These are phyloP conservation scores for Apiotrichum mycotoxinovorans DNA, from an alignment of 1,284 basidiomycete genomes.

Conservation along the genomic window DNA sequence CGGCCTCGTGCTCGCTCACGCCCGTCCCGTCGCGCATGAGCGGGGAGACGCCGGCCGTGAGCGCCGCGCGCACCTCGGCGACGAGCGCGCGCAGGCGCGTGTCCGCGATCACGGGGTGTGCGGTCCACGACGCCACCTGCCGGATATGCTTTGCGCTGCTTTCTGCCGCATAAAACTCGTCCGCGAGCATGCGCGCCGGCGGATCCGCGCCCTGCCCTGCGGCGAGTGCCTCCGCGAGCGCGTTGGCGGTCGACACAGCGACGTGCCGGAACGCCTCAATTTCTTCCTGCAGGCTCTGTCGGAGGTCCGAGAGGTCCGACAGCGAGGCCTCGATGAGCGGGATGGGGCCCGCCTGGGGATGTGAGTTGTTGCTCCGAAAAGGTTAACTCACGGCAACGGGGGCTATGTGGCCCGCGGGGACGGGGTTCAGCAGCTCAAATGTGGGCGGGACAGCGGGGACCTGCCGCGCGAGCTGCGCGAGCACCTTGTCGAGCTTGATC, in stretches of 20 bases:
- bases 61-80: conserved; percentile 26
- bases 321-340: conserved; percentile 67
- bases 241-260: conserved; percentile 66
- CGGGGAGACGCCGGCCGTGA: conserved; percentile 15
- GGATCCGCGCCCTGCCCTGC: conserved; percentile 7
- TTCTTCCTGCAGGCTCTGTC: conserved; percentile 65
- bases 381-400: conserved; percentile 29
- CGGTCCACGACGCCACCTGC: conserved; percentile 39
- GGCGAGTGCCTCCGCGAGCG: conserved; percentile 57
- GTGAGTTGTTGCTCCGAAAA: not conserved
- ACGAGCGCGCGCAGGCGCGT: conserved; percentile 34
- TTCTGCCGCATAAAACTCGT: conserved; percentile 10
- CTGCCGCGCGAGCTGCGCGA: conserved; percentile 67
- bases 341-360: conserved; percentile 35
- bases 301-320: conserved; percentile 67
- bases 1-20: conserved; percentile 12
- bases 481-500: conserved; percentile 70
- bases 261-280: conserved; percentile 65
- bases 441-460: conserved; percentile 26
- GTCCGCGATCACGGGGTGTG: conserved; percentile 46
- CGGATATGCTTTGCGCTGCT: not conserved
- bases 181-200: not conserved
- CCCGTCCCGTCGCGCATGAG: conserved; percentile 8
- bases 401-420: conserved; percentile 28
- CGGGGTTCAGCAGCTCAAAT: conserved; percentile 44